Base-by-base conservation (phyloP, 768 basidiomycete genomes). In the Naematelia encephala region DNA sequence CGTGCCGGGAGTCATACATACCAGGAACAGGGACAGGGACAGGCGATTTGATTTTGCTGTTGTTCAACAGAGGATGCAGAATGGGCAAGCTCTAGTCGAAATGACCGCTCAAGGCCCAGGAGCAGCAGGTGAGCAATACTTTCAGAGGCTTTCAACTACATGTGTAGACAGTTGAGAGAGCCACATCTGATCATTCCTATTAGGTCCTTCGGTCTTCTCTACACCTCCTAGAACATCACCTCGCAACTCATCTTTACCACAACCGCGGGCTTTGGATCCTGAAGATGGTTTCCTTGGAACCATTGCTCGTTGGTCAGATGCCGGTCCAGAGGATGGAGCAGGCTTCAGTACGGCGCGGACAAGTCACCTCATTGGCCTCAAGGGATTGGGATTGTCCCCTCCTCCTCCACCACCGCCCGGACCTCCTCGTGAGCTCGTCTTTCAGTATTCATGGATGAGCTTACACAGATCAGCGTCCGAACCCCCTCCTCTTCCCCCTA, bases 401-500 rank as follows among this genome's bases (percentile, higher is more conserved):
- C n/a, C 14, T 23, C 23, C 27, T 21, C 67, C 67, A 16, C 68
- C 68, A n/a, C 68, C 65, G 4, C 60, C 65, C 48, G 65, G 65
- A 26, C 68, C 68, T 29, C 68, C 68, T 60, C 68, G 65, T 69
- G 50, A 62, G 65, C 59, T 4, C 10, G 10, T 52, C 22, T 26
- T 8, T 52, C 44, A 57, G 8, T 61, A 44, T 2, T 64, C 52
- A 5, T 8, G 51, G 21, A 25, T 45, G 4, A 46, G 53, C 47
- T 54, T 45, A 26, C n/a, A 10, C 4, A 14, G 42, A 21, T 51
- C 47, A 45, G 21, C 29, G 13, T 19, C 39, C 26, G 25, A 30
- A n/a, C 27, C 51, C 5, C 51, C 34, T 5, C 51, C 51, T 3
- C 34, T 42, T 8, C 29, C 51, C n/a, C 29, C 34, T n/a, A n/a